Conservation (phyloP, 192 early-diverging fungal species). For the Coemansia sp. region DNA sequence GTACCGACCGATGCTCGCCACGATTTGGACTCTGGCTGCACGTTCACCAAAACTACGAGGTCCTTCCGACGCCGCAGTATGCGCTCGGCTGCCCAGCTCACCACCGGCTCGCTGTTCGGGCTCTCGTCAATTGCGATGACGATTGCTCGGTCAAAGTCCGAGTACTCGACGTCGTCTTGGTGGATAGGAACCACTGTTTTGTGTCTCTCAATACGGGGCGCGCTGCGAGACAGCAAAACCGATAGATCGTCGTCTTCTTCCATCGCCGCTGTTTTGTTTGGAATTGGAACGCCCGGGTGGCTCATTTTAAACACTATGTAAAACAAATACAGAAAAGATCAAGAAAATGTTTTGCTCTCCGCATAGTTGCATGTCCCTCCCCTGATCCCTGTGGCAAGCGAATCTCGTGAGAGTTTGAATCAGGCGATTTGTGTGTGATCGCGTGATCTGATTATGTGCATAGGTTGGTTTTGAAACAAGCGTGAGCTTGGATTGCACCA, state of each 20-base stretch:
- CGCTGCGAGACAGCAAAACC: conserved; percentile 46
- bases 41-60: conserved; percentile 49
- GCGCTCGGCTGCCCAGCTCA: conserved; percentile 48
- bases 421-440: neutral
- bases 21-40: conserved; percentile 49
- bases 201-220: conserved; percentile 50
- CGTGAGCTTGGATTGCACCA: neutral
- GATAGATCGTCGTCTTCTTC: conserved; percentile 53
- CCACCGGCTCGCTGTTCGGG: conserved; percentile 44
- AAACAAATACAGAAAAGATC: neutral
- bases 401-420: neutral
- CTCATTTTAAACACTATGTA: conserved; percentile 14
- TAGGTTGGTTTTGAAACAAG: neutral
- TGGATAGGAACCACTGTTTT: conserved; percentile 52
- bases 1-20: conserved; percentile 10
- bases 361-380: neutral
- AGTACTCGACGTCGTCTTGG: conserved; percentile 53
- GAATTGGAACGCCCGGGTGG: conserved; percentile 31
- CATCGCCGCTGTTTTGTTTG: conserved; percentile 32
- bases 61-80: conserved; percentile 50
- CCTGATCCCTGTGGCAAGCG: neutral
- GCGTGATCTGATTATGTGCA: neutral
- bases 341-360: neutral
- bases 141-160: conserved; percentile 54
- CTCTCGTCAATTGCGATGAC: conserved; percentile 49